Evolutionary conservation across 2,329 filamentous ascomycete species (phyloP), one percentile per base, ranked within the genome.

Genomic region (Penicillium sumatraense): DNA sequence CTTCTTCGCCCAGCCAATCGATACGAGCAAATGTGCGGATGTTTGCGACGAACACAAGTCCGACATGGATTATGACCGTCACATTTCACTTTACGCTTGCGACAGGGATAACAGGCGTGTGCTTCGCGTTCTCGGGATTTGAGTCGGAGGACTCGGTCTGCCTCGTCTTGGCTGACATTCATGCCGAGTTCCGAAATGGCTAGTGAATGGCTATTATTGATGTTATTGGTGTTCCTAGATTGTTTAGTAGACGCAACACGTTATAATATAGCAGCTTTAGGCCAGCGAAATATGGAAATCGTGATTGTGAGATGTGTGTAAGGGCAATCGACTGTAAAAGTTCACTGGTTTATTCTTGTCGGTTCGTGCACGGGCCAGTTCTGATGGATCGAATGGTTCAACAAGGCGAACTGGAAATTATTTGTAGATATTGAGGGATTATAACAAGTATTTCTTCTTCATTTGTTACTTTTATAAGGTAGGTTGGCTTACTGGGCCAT

Each of bases 71-170:
- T 58, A 2, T 18, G 46, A 2, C 65, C 66, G 36, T 73, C 69
- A 35, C 72, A 74, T 55, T 72, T 72, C 11, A 73, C 71, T 47
- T 74, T 72, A n/a, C 71, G 66, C 51, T 71, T 68, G 14, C 66
- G 64, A 53, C 71, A 72, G 5, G 71, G 69, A 54, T 73, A 72
- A 31, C 71, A 73, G 5, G 71, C 70, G 44, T 62, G 65, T 3
- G 61, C 46, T 52, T 71, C 70, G 23, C 68, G 63, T 20, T 68
- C 62, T 49, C 68, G 66, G 41, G 67, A 64, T 44, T 65, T 69
- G n/a, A 60, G 55, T 1, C 55, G 60, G 18, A 71, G 57, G 5
- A 70, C 64, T 20, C 67, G 65, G 26, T 70, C 67, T 14, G 68
- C 67, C 57, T 69, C 63, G 52, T 63, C 62, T 38, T 65, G 67